A percentile compares a stretch with the other conserved stretches of the same genome.
These are phyloP conservation scores for Fomitopsis betulina DNA, from an alignment of 1,284 basidiomycete genomes.

Conservation along the genomic window DNA sequence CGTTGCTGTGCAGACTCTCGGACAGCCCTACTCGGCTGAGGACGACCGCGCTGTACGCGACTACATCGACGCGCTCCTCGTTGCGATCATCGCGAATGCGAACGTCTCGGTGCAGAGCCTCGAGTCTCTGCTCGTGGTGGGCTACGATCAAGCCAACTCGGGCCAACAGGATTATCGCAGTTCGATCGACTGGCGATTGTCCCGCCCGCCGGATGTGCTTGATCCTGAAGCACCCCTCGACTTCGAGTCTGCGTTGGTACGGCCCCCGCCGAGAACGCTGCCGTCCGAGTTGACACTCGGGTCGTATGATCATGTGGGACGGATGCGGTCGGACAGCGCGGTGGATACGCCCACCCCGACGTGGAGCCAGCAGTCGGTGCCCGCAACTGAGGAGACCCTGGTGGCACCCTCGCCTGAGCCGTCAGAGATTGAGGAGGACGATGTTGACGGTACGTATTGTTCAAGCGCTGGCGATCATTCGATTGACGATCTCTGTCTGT, in stretches of 20 bases:
- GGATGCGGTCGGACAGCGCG: constrained; percentile 22
- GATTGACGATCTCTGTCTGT: neutral
- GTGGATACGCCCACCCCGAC: constrained; percentile 25
- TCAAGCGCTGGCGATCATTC: neutral
- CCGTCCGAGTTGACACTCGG: constrained; percentile 24
- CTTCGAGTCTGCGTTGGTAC: constrained; percentile 50
- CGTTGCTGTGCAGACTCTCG: constrained; percentile 43
- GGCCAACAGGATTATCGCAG: constrained; percentile 64
- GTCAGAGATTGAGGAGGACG: constrained; percentile 26
- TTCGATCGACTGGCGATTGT: constrained; percentile 67
- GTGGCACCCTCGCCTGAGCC: constrained; percentile 11
- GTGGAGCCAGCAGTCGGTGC: constrained; percentile 21
- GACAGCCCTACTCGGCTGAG: constrained; percentile 5
- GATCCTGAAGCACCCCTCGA: constrained; percentile 44
- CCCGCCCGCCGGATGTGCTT: neutral
- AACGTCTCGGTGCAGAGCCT: constrained; percentile 52
- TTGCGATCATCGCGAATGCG: constrained; percentile 50
- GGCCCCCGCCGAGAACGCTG: constrained; percentile 23
- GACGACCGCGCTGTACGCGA: constrained; percentile 30
- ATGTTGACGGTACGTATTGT: constrained; percentile 31
- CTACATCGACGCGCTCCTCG: constrained; percentile 42
- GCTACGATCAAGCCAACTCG: constrained; percentile 63
- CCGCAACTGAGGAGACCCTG: constrained; percentile 13
- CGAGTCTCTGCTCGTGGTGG: constrained; percentile 56
- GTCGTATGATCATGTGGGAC: constrained; percentile 22